Percentiles rank a stretch among this genome's conserved stretches.
These are phyloP conservation scores for Pulveroboletus frians DNA, from an alignment of 768 basidiomycete species.

Conservation along the genomic window DNA sequence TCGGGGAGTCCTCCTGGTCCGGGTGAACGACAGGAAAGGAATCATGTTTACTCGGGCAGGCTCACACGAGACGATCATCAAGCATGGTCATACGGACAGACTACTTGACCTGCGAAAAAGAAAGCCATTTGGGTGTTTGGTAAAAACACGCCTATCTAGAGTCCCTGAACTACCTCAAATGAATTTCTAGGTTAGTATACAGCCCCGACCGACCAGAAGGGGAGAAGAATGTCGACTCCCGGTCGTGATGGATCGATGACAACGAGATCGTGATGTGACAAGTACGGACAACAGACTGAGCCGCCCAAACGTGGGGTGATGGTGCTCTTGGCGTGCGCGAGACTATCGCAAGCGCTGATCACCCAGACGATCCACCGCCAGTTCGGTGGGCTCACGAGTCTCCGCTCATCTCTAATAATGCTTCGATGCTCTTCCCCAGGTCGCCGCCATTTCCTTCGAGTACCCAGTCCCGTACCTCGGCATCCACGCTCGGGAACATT, in stretches of 20 bases:
- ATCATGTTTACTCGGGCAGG: too few relatives aligned
- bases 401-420: slow-evolving; percentile 66
- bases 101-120: too few relatives aligned
- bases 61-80: not conserved
- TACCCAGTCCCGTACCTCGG: slow-evolving; percentile 83
- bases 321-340: not conserved
- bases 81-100: not conserved
- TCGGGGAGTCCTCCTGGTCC: too few relatives aligned
- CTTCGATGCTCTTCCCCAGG: slow-evolving; percentile 85
- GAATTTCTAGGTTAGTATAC: not conserved
- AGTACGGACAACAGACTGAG: not conserved
- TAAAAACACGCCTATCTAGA: not conserved
- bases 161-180: not conserved
- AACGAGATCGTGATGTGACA: not conserved
- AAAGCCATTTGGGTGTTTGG: not conserved
- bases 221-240: not conserved
- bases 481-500: slow-evolving; percentile 83
- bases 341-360: not conserved
- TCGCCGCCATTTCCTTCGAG: slow-evolving; percentile 87
- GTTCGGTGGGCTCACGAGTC: slow-evolving; percentile 13
- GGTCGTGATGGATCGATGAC: slow-evolving; percentile 1
- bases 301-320: not conserved
- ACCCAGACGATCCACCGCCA: not conserved
- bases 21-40: too few relatives aligned
- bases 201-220: not conserved